Conservation (phyloP, 116 monocot species). For the Posidonia oceanica region DNA sequence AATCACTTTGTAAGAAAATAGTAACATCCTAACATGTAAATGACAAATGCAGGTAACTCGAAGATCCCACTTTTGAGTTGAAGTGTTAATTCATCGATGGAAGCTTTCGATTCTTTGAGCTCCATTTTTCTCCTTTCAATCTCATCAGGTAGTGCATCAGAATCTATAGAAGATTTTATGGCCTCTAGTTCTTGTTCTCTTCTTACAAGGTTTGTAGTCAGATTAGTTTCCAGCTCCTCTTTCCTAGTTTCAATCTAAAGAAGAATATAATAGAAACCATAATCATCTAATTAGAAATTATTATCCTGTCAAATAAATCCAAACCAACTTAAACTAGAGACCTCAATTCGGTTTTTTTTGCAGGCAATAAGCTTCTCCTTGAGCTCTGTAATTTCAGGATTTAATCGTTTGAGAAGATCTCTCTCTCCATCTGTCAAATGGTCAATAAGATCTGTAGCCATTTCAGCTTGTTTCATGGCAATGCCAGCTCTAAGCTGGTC, state of each 20-base stretch:
- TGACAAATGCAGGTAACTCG: too few relatives aligned
- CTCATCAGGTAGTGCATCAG: conserved; percentile 18
- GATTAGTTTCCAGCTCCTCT: conserved; percentile 89
- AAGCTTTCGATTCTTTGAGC: too few relatives aligned
- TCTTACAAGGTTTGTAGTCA: conserved; percentile 88
- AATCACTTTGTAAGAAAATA: too few relatives aligned
- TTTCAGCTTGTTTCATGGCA: conserved; percentile 90
- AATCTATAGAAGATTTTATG: conserved; percentile 55
- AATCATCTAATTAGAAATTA: conserved; percentile 20
- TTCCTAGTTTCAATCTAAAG: conserved; percentile 89
- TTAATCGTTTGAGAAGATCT: conserved; percentile 68
- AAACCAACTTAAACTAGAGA: conserved; percentile 12
- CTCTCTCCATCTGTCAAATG: conserved; percentile 49
- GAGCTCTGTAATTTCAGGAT: conserved; percentile 92
- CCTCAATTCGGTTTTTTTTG: conserved; percentile 75
- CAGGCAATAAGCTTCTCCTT: conserved; percentile 84
- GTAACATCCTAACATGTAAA: too few relatives aligned
- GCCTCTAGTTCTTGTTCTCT: conserved; percentile 76
- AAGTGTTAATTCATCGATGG: too few relatives aligned
- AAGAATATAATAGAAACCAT: neutral
- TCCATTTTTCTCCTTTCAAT: too few relatives aligned
- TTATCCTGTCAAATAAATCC: neutral
- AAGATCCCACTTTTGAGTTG: too few relatives aligned
- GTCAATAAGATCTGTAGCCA: conserved; percentile 97
- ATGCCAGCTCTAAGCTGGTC: conserved; percentile 90